Percentiles rank a stretch among this genome's conserved stretches.
Evolutionary conservation across 2,329 filamentous ascomycete species (phyloP).

Genomic region (Elsinoe fawcettii): DNA sequence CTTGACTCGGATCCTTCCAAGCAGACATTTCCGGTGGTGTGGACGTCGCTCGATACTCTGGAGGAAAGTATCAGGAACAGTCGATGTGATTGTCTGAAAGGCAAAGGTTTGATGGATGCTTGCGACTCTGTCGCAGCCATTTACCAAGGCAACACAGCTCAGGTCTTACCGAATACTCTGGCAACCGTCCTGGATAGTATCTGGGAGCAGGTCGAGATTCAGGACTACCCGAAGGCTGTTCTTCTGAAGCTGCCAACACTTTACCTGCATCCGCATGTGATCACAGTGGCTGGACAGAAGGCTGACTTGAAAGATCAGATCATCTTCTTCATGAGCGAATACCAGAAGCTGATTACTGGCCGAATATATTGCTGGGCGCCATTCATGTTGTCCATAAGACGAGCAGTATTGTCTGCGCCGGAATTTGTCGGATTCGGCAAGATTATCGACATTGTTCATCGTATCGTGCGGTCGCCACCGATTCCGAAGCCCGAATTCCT

Average conservation of each 20-base stretch:
- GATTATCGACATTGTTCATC: slow-evolving; percentile 34
- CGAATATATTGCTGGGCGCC: slow-evolving; percentile 28
- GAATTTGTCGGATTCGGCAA: slow-evolving; percentile 28
- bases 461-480: slow-evolving; percentile 36
- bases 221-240: slow-evolving; percentile 38
- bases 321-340: slow-evolving; percentile 14
- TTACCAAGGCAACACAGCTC: slow-evolving; percentile 19
- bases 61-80: slow-evolving; percentile 24
- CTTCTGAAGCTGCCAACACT: slow-evolving; percentile 32
- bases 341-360: slow-evolving; percentile 21
- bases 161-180: slow-evolving; percentile 4
- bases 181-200: slow-evolving; percentile 27
- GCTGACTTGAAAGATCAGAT: slow-evolving; percentile 8
- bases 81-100: slow-evolving; percentile 28
- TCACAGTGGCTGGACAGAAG: slow-evolving; percentile 20
- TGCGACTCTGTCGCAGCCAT: slow-evolving; percentile 24
- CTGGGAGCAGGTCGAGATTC: slow-evolving; percentile 42
- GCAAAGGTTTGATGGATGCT: slow-evolving; percentile 24
- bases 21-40: background rate
- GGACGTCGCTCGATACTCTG: slow-evolving; percentile 23
- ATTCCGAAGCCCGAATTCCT: slow-evolving; percentile 37
- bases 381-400: slow-evolving; percentile 23
- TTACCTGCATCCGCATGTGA: slow-evolving; percentile 31
- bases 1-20: background rate
- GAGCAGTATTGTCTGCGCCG: slow-evolving; percentile 22